Conservation (phyloP, 768 basidiomycete species). For the Leccinellum albellum region DNA sequence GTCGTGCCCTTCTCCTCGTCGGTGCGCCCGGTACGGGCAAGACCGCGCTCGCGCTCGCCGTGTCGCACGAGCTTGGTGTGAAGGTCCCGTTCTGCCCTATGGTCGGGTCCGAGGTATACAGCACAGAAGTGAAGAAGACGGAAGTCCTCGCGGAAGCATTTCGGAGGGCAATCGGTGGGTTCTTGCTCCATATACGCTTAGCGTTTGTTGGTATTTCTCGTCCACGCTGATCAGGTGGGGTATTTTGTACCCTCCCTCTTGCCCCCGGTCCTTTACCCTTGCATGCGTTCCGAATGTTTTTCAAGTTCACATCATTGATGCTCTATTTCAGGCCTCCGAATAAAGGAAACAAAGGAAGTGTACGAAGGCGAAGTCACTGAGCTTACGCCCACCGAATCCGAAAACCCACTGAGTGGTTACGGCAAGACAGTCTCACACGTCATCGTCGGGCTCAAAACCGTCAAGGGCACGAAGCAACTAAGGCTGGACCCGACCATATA, state of each 20-base stretch:
- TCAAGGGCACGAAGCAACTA: constrained; percentile 89
- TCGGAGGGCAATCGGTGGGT: constrained; percentile 90
- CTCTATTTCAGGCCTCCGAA: constrained; percentile 62
- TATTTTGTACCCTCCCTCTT: not conserved
- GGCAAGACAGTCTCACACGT: constrained; percentile 99
- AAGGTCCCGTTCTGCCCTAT: constrained; percentile 99
- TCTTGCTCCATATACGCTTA: not conserved
- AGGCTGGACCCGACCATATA: constrained; percentile 94
- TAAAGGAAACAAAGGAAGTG: constrained; percentile 99
- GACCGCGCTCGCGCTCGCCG: constrained; percentile 93
- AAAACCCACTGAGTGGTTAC: constrained; percentile 96
- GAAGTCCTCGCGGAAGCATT: constrained; percentile 95
- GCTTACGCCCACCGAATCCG: constrained; percentile 91
- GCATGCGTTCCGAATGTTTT: not conserved
- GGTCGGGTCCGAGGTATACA: constrained; percentile 97
- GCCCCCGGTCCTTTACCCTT: not conserved
- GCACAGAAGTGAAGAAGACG: constrained; percentile 97
- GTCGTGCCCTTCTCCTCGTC: constrained; percentile 85
- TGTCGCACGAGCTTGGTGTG: constrained; percentile 88
- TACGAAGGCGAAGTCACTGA: constrained; percentile 99
- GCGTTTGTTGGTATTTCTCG: not conserved
- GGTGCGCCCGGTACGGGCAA: constrained; percentile 98
- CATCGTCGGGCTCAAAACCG: constrained; percentile 92
- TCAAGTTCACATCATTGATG: not conserved
- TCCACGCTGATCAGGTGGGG: not conserved